phyloP scores from a whole-genome alignment of 2,329 filamentous ascomycete genomes.

The Alternaria rosae region DNA sequence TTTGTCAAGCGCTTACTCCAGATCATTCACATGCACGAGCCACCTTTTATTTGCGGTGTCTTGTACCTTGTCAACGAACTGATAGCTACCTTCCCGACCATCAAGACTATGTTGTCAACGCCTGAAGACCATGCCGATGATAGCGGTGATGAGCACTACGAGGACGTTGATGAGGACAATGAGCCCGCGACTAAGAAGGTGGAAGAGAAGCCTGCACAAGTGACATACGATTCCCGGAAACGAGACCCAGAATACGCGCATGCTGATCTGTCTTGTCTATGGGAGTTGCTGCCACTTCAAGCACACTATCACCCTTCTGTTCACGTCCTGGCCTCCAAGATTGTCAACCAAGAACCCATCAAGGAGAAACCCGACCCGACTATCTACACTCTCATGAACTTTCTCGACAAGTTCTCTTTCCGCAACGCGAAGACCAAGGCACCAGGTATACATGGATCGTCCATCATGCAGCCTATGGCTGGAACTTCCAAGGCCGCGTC shows the following conservation, averaged over 20 bases:
- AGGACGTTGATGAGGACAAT: constrained; percentile 64
- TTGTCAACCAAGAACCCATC: constrained; percentile 73
- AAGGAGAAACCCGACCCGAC: constrained; percentile 89
- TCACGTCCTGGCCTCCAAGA: constrained; percentile 76
- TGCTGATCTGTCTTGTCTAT: constrained; percentile 90
- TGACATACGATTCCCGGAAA: constrained; percentile 83
- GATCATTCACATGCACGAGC: constrained; percentile 85
- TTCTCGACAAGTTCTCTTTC: constrained; percentile 99
- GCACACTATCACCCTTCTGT: constrained; percentile 94
- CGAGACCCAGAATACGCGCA: constrained; percentile 89
- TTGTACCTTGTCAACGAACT: constrained; percentile 88
- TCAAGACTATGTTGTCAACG: constrained; percentile 71
- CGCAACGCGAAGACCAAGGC: constrained; percentile 79
- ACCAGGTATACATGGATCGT: constrained; percentile 72
- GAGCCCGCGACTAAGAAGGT: constrained; percentile 30
- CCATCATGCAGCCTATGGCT: constrained; percentile 94
- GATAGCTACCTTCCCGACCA: constrained; percentile 77
- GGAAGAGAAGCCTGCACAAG: constrained; percentile 20
- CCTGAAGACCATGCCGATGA: constrained; percentile 81
- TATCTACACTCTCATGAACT: constrained; percentile 90
- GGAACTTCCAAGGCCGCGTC: constrained; percentile 66
- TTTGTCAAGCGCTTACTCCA: constrained; percentile 95
- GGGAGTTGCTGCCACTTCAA: constrained; percentile 85
- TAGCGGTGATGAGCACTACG: constrained; percentile 75
- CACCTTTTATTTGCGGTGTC: constrained; percentile 91